These are phyloP conservation scores for Entomophthora muscae DNA, from an alignment of 371 early-diverging fungal species.

Conservation along the genomic window DNA sequence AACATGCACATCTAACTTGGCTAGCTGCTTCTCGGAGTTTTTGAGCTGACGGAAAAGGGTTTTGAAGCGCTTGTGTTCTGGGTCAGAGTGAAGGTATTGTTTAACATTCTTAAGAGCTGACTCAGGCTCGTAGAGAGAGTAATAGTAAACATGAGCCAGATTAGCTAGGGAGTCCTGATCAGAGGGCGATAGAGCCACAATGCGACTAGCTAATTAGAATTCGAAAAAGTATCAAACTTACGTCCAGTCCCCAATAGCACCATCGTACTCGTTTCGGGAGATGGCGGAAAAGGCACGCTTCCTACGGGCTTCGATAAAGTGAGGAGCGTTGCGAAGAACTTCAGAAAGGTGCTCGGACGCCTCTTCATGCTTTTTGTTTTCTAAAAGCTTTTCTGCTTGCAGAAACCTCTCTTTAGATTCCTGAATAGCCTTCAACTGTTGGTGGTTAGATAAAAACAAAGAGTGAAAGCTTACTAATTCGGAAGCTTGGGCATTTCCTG, in stretches of 20 bases:
- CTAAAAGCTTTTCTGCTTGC: conserved; percentile 22
- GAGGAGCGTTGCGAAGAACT: conserved; percentile 37
- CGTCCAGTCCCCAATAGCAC: conserved; percentile 64
- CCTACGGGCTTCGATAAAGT: conserved; percentile 30
- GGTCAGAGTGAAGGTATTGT: conserved; percentile 74
- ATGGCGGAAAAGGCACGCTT: conserved; percentile 58
- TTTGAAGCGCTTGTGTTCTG: conserved; percentile 77
- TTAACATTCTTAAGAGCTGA: conserved; percentile 51
- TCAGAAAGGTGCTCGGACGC: conserved; percentile 36
- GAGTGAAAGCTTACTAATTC: conserved; percentile 14
- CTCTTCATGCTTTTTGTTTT: conserved; percentile 27
- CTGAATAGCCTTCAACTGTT: conserved; percentile 13
- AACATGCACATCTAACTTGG: conserved; percentile 31
- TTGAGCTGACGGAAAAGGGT: conserved; percentile 46
- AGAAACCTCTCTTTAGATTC: conserved; percentile 19
- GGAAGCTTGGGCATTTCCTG: conserved; percentile 20
- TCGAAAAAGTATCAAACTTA: conserved; percentile 16
- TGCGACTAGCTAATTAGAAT: not conserved
- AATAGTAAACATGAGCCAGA: conserved; percentile 57
- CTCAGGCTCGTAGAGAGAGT: conserved; percentile 41
- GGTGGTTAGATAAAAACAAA: not conserved
- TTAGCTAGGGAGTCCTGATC: conserved; percentile 34
- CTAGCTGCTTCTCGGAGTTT: conserved; percentile 52
- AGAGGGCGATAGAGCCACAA: conserved; percentile 37
- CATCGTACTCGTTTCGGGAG: conserved; percentile 51